A percentile compares a stretch with the other conserved stretches of the same genome.
Conservation (phyloP, 345 rosid species). For the Citrus trifoliata region DNA sequence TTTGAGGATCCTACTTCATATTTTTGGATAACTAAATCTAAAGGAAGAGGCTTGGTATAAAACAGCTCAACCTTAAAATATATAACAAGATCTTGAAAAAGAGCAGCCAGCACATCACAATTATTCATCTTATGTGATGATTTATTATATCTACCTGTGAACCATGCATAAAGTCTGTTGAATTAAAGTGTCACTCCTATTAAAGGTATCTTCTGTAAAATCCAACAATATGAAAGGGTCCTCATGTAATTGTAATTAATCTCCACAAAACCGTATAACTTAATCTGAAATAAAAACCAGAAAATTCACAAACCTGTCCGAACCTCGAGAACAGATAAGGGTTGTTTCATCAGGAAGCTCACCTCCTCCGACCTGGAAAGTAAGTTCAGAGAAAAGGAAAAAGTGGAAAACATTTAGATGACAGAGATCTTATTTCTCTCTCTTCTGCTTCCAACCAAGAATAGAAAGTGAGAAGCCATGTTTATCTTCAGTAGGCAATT, state of each 20-base stretch:
- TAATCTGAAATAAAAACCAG: neutral
- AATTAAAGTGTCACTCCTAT: neutral
- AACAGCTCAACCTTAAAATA: neutral
- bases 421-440: neutral
- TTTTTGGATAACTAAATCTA: neutral
- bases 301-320: conserved; percentile 71
- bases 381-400: conserved; percentile 19
- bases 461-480: neutral
- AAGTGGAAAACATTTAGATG: neutral
- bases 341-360: conserved; percentile 87
- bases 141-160: neutral
- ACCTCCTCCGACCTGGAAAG: conserved; percentile 84
- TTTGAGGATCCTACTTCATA: conserved; percentile 15
- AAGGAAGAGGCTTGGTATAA: neutral
- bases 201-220: neutral
- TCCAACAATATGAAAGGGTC: conserved; percentile 12
- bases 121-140: neutral
- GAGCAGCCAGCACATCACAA: neutral
- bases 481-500: neutral
- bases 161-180: neutral
- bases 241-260: neutral
- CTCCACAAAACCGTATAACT: neutral
- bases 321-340: conserved; percentile 79
- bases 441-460: neutral
- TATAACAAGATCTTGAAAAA: neutral